Evolutionary conservation across 495 filamentous ascomycete species (phyloP).

Genomic region (Penicillium steckii): DNA sequence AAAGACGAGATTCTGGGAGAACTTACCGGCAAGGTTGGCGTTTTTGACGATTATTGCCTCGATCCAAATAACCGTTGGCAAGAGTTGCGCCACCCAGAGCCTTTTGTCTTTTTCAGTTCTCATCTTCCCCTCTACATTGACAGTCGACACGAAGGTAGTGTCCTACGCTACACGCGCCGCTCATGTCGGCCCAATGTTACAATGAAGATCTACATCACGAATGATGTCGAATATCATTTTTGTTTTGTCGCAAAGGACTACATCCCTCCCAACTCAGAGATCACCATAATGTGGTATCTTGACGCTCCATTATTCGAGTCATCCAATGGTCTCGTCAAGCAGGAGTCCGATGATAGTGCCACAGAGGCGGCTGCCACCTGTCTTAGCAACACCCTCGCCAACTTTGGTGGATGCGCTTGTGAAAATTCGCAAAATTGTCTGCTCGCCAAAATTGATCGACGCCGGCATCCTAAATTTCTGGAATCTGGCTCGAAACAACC

Average conservation of each 20-base stretch:
- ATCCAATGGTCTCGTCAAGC: slow-evolving; percentile 46
- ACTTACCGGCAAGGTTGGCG: slow-evolving; percentile 81
- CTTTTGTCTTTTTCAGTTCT: slow-evolving; percentile 82
- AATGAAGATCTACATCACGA: slow-evolving; percentile 78
- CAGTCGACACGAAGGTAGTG: slow-evolving; percentile 77
- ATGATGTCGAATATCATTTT: slow-evolving; percentile 76
- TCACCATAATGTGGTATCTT: slow-evolving; percentile 68
- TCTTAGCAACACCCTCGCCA: slow-evolving; percentile 73
- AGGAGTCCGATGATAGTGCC: slow-evolving; percentile 41
- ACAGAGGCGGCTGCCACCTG: slow-evolving; percentile 51
- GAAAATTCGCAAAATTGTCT: slow-evolving; percentile 61
- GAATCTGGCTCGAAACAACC: slow-evolving; percentile 32
- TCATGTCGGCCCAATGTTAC: slow-evolving; percentile 84
- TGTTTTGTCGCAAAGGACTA: slow-evolving; percentile 79
- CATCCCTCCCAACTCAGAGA: slow-evolving; percentile 60
- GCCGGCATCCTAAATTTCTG: slow-evolving; percentile 49
- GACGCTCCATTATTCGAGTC: slow-evolving; percentile 47
- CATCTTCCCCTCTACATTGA: slow-evolving; percentile 87
- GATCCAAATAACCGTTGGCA: slow-evolving; percentile 74
- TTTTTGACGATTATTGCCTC: slow-evolving; percentile 71
- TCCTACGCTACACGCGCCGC: slow-evolving; percentile 78
- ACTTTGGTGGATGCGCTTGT: slow-evolving; percentile 90
- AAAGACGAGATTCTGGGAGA: slow-evolving; percentile 77
- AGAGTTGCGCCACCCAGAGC: slow-evolving; percentile 72
- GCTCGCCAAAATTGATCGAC: slow-evolving; percentile 72